Base-by-base conservation (phyloP, 441 rosid genomes). In the Manihot esculenta region DNA sequence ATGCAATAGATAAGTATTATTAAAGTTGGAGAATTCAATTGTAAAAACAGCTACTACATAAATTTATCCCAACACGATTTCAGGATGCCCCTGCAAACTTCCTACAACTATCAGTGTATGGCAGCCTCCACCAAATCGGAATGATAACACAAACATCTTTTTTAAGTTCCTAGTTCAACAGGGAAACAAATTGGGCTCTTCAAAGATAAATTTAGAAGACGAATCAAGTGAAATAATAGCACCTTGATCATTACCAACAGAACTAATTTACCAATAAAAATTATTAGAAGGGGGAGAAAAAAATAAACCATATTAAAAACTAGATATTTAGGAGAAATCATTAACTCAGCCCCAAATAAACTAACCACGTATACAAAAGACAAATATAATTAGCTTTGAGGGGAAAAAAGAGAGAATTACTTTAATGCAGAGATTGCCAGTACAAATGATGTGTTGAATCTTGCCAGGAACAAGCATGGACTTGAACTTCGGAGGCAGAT, bases 401-500 rank as follows among this genome's bases (percentile, higher is more conserved):
- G 42, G 44, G n/a, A n/a, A 54, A 42, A 27, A 44, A 3, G n/a
- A 38, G 49, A 15, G 41, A 27, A 69, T 35, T 76, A 91, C 96
- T 77, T 91, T 90, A 76, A 86, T 87, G 72, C 88, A 91, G 70
- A 91, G 92, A 82, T 94, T 94, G 42, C 97, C 97, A 50, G 98
- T 85, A 80, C 97, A 94, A 74, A 94, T 84, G 77, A 91, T 86
- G 79, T 94, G 97, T 69, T 94, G 98, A 80, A 94, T 94, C 87
- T 94, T 94, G 60, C 96, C 98, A 64, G 95, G 98, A 47, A 94
- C 97, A 79, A 94, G 98, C 98, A 94, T 94, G 65, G 96, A 84
- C 89, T 94, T 94, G 87, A 94, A 94, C 81, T 94, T 94, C 0
- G 95, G 86, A n/a, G 97, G 96, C 70, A 93, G 85, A 91, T 93